phyloP scores from a whole-genome alignment of 148 eudicot species.

The Diospyros lotus region DNA sequence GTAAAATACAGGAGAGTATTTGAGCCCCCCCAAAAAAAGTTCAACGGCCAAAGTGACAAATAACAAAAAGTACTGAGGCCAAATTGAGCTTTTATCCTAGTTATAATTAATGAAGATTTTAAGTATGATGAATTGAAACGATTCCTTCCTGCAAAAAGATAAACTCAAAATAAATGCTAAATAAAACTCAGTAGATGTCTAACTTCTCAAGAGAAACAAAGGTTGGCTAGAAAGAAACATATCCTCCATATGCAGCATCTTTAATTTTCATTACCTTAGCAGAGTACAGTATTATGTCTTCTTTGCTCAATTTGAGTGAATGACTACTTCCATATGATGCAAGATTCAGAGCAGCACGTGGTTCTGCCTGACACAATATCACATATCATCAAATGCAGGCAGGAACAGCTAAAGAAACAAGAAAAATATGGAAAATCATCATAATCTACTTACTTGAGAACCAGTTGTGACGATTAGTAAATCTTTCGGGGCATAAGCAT shows the following conservation, averaged over 20 bases:
- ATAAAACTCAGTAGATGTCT: background rate
- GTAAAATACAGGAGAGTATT: too few relatives aligned
- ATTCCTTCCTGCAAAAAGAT: too few relatives aligned
- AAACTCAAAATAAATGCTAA: too few relatives aligned
- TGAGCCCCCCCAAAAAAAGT: too few relatives aligned
- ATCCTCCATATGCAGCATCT: background rate
- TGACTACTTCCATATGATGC: constrained; percentile 94
- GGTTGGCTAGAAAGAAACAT: background rate
- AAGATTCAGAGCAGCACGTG: constrained; percentile 99
- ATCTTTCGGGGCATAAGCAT: constrained; percentile 94
- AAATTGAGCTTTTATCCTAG: too few relatives aligned
- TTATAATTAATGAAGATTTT: too few relatives aligned
- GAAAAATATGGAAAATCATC: constrained; percentile 15
- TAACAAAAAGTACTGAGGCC: too few relatives aligned
- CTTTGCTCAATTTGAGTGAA: constrained; percentile 91
- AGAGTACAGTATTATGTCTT: constrained; percentile 84
- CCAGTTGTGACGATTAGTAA: constrained; percentile 94
- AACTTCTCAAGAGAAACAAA: background rate
- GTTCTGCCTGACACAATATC: constrained; percentile 87
- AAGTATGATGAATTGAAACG: too few relatives aligned
- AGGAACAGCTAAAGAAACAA: background rate
- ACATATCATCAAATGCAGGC: constrained; percentile 29
- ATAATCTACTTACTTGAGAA: constrained; percentile 74
- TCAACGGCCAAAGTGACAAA: too few relatives aligned
- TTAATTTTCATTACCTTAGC: constrained; percentile 60